Base-by-base conservation (phyloP, 805 yeast species). In the Candida arabinofermentans region DNA sequence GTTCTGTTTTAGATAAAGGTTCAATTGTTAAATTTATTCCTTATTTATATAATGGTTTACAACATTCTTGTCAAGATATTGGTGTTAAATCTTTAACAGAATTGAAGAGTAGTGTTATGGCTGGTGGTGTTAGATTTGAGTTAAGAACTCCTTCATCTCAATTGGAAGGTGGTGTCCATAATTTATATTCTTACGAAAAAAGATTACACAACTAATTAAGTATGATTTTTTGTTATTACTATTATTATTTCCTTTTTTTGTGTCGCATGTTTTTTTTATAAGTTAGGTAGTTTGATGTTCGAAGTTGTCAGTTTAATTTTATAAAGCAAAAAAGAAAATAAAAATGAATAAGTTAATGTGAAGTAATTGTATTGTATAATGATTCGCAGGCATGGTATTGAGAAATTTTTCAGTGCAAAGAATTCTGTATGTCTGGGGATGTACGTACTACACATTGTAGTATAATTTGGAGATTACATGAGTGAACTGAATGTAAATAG, bases 81-180 rank as follows among this genome's bases (percentile, higher is more conserved):
- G 99, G 99, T 70, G 85, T 84, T 50, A 58, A 63, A 57, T 81
- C 93, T 36, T 64, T 86, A 53, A 62, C 54, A 14, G 80, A 69
- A 32, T 78, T 93, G 66, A 83, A 83, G 62, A 68, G 68, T 45
- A 66, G 73, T 36, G 91, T 86, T 47, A 72, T 71, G 57, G 50
- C 57, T 42, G 95, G 95, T 54, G 71, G 69, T 24, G 83, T 89
- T 49, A 83, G 99, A 73, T 93, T 93, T 63, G 99, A 93, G 74
- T 82, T 84, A 70, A 88, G 99, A 81, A 90, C 98, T 55, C 96
- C 98, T 38, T 86, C 96, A 61, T 96, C 99, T 51, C 99, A 93
- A 77, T 76, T 89, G 53, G 99, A 93, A 74, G 99, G 99, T 75
- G 98, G 98, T 69, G 91, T 93, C 49, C 86, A 88, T 71, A 90